Conservation (phyloP, 371 early-diverging fungal genomes). For the Lichtheimia hyalospora region DNA sequence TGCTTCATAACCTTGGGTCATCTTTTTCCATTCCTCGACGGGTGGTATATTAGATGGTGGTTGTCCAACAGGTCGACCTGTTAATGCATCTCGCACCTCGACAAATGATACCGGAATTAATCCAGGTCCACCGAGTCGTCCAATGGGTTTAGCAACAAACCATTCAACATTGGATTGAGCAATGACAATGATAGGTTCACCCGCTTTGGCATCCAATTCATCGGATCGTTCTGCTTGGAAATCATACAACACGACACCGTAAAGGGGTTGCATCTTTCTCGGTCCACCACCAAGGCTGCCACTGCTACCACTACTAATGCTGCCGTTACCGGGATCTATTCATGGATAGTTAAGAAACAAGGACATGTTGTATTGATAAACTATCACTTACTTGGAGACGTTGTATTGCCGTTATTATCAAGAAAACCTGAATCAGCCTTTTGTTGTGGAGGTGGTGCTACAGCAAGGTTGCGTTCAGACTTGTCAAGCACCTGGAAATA, state of each 20-base stretch:
- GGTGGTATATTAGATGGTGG: slow-evolving; percentile 13
- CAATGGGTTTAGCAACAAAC: slow-evolving; percentile 78
- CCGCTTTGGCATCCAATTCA: slow-evolving; percentile 71
- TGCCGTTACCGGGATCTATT: not conserved
- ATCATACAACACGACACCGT: slow-evolving; percentile 75
- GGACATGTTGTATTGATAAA: slow-evolving; percentile 1
- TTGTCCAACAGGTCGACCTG: slow-evolving; percentile 51
- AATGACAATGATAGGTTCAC: slow-evolving; percentile 75
- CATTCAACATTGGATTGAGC: slow-evolving; percentile 81
- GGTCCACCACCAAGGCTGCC: not conserved
- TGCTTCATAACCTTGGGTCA: slow-evolving; percentile 57
- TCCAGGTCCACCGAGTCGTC: slow-evolving; percentile 69
- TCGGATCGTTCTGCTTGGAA: slow-evolving; percentile 77
- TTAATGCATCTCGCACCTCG: slow-evolving; percentile 68
- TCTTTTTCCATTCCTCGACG: slow-evolving; percentile 76
- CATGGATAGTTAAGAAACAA: too few relatives aligned
- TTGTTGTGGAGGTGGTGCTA: slow-evolving; percentile 4
- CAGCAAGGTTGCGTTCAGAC: slow-evolving; percentile 21
- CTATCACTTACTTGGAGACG: not conserved
- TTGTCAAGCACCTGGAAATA: slow-evolving; percentile 78
- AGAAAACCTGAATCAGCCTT: slow-evolving; percentile 27
- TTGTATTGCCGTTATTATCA: slow-evolving; percentile 13
- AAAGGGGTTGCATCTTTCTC: slow-evolving; percentile 48
- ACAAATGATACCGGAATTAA: slow-evolving; percentile 80
- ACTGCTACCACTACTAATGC: not conserved